Base-by-base conservation (phyloP, 305 asterid genomes). In the Lippia alba region DNA sequence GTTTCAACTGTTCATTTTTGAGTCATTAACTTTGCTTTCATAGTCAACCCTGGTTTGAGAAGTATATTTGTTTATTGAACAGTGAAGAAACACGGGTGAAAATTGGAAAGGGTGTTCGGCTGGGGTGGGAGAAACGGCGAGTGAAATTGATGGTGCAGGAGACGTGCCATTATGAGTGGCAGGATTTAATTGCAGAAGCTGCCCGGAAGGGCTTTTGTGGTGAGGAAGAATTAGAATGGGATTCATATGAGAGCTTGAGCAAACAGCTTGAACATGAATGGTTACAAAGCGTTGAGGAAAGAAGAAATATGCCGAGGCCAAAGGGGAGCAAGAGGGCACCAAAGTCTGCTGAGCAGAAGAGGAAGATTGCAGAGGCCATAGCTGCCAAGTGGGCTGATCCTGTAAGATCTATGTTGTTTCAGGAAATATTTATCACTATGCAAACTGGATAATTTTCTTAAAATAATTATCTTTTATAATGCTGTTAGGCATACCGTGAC, bases 311-410 rank as follows among this genome's bases (percentile, higher is more conserved):
- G 54, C 74, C 78, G 12, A 75, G 78, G 76, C 79, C 70, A 6
- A 87, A 83, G 70, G 84, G 91, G 48, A 81, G 81, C 83, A 84
- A 72, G 77, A 84, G 89, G 78, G 95, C 92, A 16, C 95, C 91
- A 15, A 88, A 90, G 58, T 79, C 94, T 24, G 75, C 82, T 18
- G 92, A 90, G 74, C 96, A 90, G 67, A 86, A 87, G 81, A 83
- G 81, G 77, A 87, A 84, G 82, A 88, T 88, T 70, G 70, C 95
- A 51, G 89, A 82, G 73, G 82, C 96, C 68, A 88, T 90, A 64
- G 74, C 91, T 58, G 91, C 92, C 54, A 88, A 88, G 80, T 88
- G 96, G 96, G 83, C 89, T 17, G 96, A 90, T 66, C 91, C 92
- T 24, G 96, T 90, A 84, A 83, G 88, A 65, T 53, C 3, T 49